Evolutionary conservation across 129 eudicot species (phyloP), one percentile per base, ranked within the genome.

Genomic region (Ambrosia artemisiifolia): DNA sequence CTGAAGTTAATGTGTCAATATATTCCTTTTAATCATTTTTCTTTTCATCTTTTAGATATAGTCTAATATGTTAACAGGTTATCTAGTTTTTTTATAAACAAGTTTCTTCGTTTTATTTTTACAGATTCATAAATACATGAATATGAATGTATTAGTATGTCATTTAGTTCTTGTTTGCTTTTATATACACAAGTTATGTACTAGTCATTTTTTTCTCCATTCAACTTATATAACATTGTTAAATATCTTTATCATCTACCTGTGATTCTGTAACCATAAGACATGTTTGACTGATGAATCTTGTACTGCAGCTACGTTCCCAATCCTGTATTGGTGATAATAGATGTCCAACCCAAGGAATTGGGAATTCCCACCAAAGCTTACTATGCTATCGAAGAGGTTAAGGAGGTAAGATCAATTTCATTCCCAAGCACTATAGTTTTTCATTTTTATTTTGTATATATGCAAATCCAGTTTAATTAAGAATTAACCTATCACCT

Each of bases 311-410:
- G 99, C 83, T 88, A 95, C 30, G 99, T 90, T 51, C 94, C 99
- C 11, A 95, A 83, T 76, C 99, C 99, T 30, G 97, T 95, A 38
- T 81, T 95, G 82, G 99, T 95, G 43, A 95, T 95, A 57, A 90
- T 95, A 67, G 99, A 95, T 70, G 99, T 95, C 38, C 99, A 90
- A 75, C 97, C 99, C 2, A 91, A 88, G 83, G 99, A 95, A 85
- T 75, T 90, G 71, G 99, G 99, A 72, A 90, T 95, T 47, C 99
- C 99, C 70, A 95, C 99, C n/a, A 95, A 95, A 83, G 99, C 99
- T 56, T 95, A 95, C 84, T 90, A 85, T 78, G 96, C 99, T 53
- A 96, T 95, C 75, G 99, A 95, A 84, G 99, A 95, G 76, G 99
- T 95, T 70, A 95, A 95, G 79, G 97, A 95, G 97, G 99, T 95